A percentile compares a stretch with the other conserved stretches of the same genome.
Evolutionary conservation across 495 filamentous ascomycete genomes (phyloP).

Genomic region (Talaromyces liani): DNA sequence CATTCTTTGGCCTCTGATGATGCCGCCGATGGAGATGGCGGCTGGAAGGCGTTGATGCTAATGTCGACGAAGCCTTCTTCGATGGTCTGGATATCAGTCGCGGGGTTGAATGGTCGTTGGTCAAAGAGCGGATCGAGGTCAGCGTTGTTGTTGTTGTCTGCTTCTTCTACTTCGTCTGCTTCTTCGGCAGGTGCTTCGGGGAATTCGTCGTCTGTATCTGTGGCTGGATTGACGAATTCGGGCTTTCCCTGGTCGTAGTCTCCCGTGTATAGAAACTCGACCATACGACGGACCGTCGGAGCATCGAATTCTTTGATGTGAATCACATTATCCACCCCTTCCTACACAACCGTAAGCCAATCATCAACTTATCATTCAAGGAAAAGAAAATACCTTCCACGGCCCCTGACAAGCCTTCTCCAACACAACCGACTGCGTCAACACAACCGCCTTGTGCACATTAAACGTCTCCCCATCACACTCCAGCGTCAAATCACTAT

Average conservation of each 20-base stretch:
- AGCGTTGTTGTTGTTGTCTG: neutral
- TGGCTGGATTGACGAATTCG: neutral
- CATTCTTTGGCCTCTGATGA: neutral
- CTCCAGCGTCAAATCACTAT: conserved; percentile 4
- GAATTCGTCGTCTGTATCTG: neutral
- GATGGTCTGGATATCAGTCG: neutral
- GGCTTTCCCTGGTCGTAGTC: neutral
- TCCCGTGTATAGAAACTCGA: neutral
- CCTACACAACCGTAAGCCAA: neutral
- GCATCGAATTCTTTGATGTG: neutral
- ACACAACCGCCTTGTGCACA: conserved; percentile 2
- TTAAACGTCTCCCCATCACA: conserved; percentile 1
- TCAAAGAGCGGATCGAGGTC: neutral
- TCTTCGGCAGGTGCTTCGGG: neutral
- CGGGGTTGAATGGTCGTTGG: neutral
- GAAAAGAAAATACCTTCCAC: neutral
- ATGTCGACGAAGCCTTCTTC: neutral
- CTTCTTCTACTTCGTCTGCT: neutral
- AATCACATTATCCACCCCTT: neutral
- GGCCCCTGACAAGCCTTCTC: neutral
- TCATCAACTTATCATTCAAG: too few relatives aligned
- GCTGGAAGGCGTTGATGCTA: neutral
- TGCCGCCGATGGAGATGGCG: neutral
- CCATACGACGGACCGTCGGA: neutral
- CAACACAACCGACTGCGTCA: neutral